Evolutionary conservation across 345 rosid genomes (phyloP), one percentile per base, ranked within the genome.

Genomic region (Zanthoxylum bungeanum): DNA sequence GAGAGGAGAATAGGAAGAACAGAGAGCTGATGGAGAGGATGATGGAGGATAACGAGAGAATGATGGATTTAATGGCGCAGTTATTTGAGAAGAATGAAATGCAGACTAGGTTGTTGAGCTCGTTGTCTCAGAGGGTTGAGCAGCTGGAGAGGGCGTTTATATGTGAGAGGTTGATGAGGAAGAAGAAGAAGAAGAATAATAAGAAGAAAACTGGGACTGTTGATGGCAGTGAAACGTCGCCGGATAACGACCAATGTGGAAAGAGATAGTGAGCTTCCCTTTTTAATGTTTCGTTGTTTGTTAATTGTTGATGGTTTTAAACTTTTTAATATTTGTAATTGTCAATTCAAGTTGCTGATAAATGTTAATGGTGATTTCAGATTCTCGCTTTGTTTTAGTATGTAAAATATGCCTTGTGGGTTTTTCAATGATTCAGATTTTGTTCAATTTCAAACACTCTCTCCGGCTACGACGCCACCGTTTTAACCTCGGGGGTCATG

Each of bases 11-110:
- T 5, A 4, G 22, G 51, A 72, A 61, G 77, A 88, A 63, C 30
- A 72, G 67, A 70, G 83, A 79, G 64, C 25, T 83, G 66, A 5
- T 83, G 70, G 77, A 79, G 76, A 87, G 77, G 77, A 82, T 83
- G 80, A 14, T 78, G 71, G 85, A 86, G 79, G 95, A 86, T n/a
- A 89, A 85, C 31, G 88, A 79, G 77, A 82, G 74, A 73, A 83
- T 84, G 80, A 84, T 87, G 87, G 75, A 77, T 4, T 2, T 86
- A 81, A 84, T 87, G 89, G 66, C 70, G 7, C 75, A 76, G 47
- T 49, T 87, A 71, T 66, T 81, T 7, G 85, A 84, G 84, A 81
- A 70, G 82, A 87, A 87, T 73, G 79, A 75, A 46, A 66, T 44
- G 84, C 92, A 89, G 67, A 80, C 78, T 0, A 73, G 57, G 78